phyloP scores from a whole-genome alignment of 2,329 filamentous ascomycete genomes.

The Septoria linicola region DNA sequence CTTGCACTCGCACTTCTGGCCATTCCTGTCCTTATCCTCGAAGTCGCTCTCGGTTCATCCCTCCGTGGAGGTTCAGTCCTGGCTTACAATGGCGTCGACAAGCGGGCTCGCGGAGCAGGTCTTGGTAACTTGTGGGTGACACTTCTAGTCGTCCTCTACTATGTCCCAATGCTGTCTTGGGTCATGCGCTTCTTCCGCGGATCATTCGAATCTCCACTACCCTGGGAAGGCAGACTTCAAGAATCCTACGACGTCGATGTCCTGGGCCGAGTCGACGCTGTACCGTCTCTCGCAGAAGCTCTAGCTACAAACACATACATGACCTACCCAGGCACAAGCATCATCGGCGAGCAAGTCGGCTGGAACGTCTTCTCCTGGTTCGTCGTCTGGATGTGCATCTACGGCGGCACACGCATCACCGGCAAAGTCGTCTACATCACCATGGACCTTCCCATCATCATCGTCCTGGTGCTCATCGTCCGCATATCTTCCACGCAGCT shows the following conservation, averaged over 20 bases:
- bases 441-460: constrained; percentile 59
- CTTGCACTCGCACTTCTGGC: constrained; percentile 57
- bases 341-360: constrained; percentile 58
- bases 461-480: constrained; percentile 58
- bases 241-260: constrained; percentile 54
- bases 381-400: constrained; percentile 60
- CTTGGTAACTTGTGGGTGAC: constrained; percentile 54
- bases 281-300: constrained; percentile 36
- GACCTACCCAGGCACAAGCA: constrained; percentile 47
- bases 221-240: constrained; percentile 50
- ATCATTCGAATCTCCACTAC: constrained; percentile 55
- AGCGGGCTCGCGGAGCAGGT: constrained; percentile 54
- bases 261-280: constrained; percentile 49
- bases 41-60: constrained; percentile 54
- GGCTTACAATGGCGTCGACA: constrained; percentile 49
- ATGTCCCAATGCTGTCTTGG: constrained; percentile 58
- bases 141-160: constrained; percentile 57
- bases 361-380: constrained; percentile 62
- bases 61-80: constrained; percentile 44
- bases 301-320: constrained; percentile 46
- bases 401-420: constrained; percentile 58
- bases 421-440: constrained; percentile 62
- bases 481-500: no score
- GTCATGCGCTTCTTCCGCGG: constrained; percentile 60
- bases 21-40: constrained; percentile 57